phyloP scores from a whole-genome alignment of 2,329 filamentous ascomycete species.

The Penicillium brasilianum region DNA sequence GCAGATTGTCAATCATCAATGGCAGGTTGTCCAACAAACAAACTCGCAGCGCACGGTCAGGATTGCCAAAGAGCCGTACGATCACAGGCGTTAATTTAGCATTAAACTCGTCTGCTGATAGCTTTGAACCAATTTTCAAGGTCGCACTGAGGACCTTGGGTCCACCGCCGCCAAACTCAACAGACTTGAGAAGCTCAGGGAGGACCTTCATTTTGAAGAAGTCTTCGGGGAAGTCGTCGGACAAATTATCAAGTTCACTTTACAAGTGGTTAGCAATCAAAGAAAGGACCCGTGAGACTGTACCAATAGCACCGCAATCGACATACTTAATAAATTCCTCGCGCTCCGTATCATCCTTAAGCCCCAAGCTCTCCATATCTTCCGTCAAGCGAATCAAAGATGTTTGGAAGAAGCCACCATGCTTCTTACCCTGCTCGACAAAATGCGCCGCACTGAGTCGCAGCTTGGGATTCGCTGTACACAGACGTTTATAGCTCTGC shows the following conservation, averaged over 20 bases:
- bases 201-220: constrained; percentile 98
- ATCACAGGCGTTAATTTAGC: constrained; percentile 82
- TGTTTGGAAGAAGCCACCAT: constrained; percentile 88
- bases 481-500: constrained; percentile 84
- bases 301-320: not conserved
- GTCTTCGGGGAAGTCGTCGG: constrained; percentile 94
- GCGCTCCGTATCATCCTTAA: constrained; percentile 83
- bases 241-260: constrained; percentile 78
- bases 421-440: constrained; percentile 82
- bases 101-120: constrained; percentile 90
- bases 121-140: constrained; percentile 86
- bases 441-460: constrained; percentile 84
- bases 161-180: constrained; percentile 96
- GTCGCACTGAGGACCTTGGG: constrained; percentile 87
- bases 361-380: constrained; percentile 86
- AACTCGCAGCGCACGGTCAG: constrained; percentile 88
- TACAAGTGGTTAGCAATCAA: constrained; percentile 15
- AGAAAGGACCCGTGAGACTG: not conserved
- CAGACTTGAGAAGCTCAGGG: constrained; percentile 93
- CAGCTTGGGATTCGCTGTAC: constrained; percentile 87
- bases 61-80: constrained; percentile 84
- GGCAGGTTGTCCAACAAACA: constrained; percentile 88
- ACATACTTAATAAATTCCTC: constrained; percentile 78
- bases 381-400: constrained; percentile 90
- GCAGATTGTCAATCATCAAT: constrained; percentile 85